Percentiles rank a stretch among this genome's conserved stretches.
phyloP scores from a whole-genome alignment of 352 stramenopile genomes.

The Peronospora tabacina region DNA sequence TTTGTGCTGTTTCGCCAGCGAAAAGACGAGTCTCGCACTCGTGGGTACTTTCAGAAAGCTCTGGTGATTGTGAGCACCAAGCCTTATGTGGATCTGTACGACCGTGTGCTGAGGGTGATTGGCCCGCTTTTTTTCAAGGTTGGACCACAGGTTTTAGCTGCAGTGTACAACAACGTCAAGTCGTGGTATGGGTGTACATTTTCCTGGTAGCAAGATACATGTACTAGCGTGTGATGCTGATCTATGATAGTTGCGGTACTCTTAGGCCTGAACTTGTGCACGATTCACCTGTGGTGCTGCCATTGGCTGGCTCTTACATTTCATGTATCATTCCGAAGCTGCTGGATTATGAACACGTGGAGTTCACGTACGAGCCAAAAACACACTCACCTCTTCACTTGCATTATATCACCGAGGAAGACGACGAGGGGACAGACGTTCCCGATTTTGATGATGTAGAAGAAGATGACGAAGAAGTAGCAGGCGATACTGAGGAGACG shows the following conservation, averaged over 20 bases:
- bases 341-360: slow-evolving; percentile 44
- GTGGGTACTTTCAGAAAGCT: slow-evolving; percentile 80
- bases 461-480: slow-evolving; percentile 24
- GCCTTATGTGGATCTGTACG: slow-evolving; percentile 74
- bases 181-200: slow-evolving; percentile 36
- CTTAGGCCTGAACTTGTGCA: slow-evolving; percentile 47
- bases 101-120: slow-evolving; percentile 57
- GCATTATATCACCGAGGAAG: slow-evolving; percentile 52
- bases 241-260: neutral
- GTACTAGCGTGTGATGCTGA: slow-evolving; percentile 1
- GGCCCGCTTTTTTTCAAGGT: slow-evolving; percentile 76
- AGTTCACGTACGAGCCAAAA: slow-evolving; percentile 29
- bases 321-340: slow-evolving; percentile 65
- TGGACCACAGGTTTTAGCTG: slow-evolving; percentile 54
- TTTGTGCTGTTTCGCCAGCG: slow-evolving; percentile 84
- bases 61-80: slow-evolving; percentile 68
- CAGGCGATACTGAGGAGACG: slow-evolving; percentile 19
- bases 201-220: neutral
- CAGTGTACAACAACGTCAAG: slow-evolving; percentile 64
- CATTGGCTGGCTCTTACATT: slow-evolving; percentile 68
- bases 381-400: slow-evolving; percentile 32
- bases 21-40: slow-evolving; percentile 53
- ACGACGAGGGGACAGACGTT: slow-evolving; percentile 32
- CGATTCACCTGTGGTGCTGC: slow-evolving; percentile 42
- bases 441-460: slow-evolving; percentile 30